phyloP scores from a whole-genome alignment of 2,329 filamentous ascomycete genomes.

The Stagonosporopsis tanaceti region DNA sequence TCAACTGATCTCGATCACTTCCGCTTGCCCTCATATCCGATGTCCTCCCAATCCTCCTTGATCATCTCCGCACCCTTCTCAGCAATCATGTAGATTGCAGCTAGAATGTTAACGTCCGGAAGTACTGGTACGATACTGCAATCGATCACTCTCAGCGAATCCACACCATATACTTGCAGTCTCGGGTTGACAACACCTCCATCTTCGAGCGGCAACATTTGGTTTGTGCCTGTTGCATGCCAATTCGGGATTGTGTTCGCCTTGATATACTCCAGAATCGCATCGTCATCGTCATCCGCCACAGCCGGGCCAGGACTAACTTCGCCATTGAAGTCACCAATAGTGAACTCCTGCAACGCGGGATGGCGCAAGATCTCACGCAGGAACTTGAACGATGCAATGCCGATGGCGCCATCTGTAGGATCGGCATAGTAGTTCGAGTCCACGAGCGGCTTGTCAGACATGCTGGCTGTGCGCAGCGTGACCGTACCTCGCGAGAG shows the following conservation, averaged over 20 bases:
- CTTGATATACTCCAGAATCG: conserved; percentile 39
- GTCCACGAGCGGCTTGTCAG: conserved; percentile 45
- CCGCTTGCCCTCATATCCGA: neutral
- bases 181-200: conserved; percentile 44
- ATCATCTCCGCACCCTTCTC: conserved; percentile 41
- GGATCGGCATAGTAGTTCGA: conserved; percentile 46
- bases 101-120: conserved; percentile 33
- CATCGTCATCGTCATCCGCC: conserved; percentile 36
- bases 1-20: neutral
- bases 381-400: conserved; percentile 45
- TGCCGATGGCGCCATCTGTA: conserved; percentile 43
- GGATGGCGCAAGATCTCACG: conserved; percentile 38
- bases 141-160: conserved; percentile 45
- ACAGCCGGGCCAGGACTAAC: conserved; percentile 37
- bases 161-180: conserved; percentile 44
- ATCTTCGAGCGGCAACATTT: conserved; percentile 39
- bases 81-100: conserved; percentile 36
- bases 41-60: conserved; percentile 19
- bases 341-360: conserved; percentile 27
- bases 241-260: conserved; percentile 34
- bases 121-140: conserved; percentile 40
- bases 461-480: conserved; percentile 39
- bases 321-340: conserved; percentile 38
- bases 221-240: conserved; percentile 48
- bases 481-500: conserved; percentile 50